Percentiles rank a stretch among this genome's conserved stretches.
phyloP scores from a whole-genome alignment of 179 eudicot genomes.

The Sideroxylon spinosum region DNA sequence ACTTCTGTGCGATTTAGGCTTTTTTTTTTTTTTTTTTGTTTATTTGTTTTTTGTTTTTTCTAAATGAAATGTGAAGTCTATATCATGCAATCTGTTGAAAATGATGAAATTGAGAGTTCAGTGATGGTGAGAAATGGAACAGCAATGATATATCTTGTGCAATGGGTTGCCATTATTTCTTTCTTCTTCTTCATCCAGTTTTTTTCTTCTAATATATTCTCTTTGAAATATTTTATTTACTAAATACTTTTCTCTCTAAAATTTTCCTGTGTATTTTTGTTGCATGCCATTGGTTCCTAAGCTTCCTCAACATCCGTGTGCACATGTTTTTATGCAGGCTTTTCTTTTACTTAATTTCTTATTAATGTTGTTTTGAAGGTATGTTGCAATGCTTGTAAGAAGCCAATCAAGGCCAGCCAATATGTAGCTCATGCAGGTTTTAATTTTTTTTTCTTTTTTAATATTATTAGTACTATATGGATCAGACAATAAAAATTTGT shows the following conservation, averaged over 20 bases:
- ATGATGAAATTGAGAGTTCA: neutral
- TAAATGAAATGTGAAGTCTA: neutral
- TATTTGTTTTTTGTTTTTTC: neutral
- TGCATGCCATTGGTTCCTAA: slow-evolving; percentile 2
- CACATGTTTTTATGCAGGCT: neutral
- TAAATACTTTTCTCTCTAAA: neutral
- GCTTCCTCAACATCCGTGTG: neutral
- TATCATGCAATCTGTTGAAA: neutral
- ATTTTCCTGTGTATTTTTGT: neutral
- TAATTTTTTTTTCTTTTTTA: slow-evolving; percentile 1
- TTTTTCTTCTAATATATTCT: neutral
- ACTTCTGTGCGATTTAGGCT: neutral
- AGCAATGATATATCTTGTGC: neutral
- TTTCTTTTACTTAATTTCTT: slow-evolving; percentile 4
- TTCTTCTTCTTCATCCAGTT: neutral
- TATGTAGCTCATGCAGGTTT: slow-evolving; percentile 72
- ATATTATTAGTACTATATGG: neutral
- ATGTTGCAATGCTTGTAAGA: slow-evolving; percentile 69
- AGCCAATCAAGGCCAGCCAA: slow-evolving; percentile 70
- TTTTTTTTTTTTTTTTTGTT: too few species aligned
- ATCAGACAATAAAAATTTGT: neutral
- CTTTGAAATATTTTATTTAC: neutral
- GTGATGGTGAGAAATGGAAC: neutral
- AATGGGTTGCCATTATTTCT: neutral
- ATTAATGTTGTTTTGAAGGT: slow-evolving; percentile 46